Evolutionary conservation across 768 basidiomycete species (phyloP).

Genomic region (Phylloporus rhodoxanthus): DNA sequence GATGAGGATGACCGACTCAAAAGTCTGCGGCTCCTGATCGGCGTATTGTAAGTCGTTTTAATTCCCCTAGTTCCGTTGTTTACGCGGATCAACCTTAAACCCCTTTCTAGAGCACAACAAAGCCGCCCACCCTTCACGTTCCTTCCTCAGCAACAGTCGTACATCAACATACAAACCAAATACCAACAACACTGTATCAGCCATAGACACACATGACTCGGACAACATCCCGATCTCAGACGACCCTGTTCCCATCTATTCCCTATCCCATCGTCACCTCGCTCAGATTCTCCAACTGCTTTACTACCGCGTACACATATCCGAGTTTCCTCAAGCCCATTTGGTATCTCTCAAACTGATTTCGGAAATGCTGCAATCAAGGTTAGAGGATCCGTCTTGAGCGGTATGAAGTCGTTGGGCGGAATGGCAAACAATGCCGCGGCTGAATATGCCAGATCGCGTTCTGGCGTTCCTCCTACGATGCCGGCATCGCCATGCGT

Average conservation of each 20-base stretch:
- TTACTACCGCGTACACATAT: conserved; percentile 20
- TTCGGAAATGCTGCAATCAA: conserved; percentile 50
- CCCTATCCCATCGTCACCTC: conserved; percentile 48
- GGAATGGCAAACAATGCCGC: conserved; percentile 54
- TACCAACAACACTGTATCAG: conserved; percentile 37
- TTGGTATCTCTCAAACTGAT: conserved; percentile 42
- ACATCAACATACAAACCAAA: conserved; percentile 29
- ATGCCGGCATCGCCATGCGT: conserved; percentile 7
- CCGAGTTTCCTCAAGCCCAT: conserved; percentile 22
- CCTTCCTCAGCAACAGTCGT: conserved; percentile 44
- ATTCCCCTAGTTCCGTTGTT: conserved; percentile 1
- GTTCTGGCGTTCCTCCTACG: conserved; percentile 10
- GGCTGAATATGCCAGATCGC: conserved; percentile 35
- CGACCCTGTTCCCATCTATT: conserved; percentile 47
- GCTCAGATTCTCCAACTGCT: conserved; percentile 17
- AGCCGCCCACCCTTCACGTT: conserved; percentile 50
- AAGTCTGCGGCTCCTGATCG: conserved; percentile 32
- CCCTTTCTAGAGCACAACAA: conserved; percentile 47
- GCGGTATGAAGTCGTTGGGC: conserved; percentile 58
- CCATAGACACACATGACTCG: conserved; percentile 25
- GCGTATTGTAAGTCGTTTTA: conserved; percentile 28
- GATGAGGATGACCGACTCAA: conserved; percentile 17
- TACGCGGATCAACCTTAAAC: conserved; percentile 5
- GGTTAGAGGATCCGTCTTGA: conserved; percentile 57
- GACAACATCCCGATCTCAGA: conserved; percentile 8